Conservation (phyloP, 148 eudicot species). For the Cornus kousa region DNA sequence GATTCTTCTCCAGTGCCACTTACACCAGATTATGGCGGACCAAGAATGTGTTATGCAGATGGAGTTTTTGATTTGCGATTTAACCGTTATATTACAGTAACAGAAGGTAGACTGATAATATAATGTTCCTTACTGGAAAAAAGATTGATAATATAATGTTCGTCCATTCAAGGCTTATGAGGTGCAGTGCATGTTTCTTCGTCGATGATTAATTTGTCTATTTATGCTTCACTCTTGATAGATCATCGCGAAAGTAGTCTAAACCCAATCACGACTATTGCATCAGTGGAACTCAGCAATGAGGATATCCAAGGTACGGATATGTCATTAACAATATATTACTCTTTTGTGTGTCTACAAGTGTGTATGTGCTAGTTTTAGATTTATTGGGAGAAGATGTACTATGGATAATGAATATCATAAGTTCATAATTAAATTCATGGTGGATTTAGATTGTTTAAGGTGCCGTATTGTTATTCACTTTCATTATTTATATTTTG, state of each 20-base stretch:
- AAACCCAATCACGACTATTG: conserved; percentile 66
- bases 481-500: not conserved
- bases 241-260: conserved; percentile 66
- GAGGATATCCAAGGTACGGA: conserved; percentile 48
- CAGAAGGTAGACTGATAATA: conserved; percentile 55
- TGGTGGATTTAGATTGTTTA: not conserved
- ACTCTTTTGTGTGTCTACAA: not conserved
- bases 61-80: conserved; percentile 66
- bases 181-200: not conserved
- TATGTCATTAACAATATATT: not conserved
- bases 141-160: not conserved
- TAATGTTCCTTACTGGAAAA: not conserved
- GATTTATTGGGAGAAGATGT: not conserved
- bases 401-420: not conserved
- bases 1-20: conserved; percentile 55
- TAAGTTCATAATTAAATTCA: not conserved
- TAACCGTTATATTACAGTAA: conserved; percentile 56
- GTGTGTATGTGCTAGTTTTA: not conserved
- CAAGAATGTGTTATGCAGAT: conserved; percentile 67
- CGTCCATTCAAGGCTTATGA: not conserved
- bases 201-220: not conserved
- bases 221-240: conserved; percentile 21
- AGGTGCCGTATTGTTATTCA: not conserved
- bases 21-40: conserved; percentile 77
- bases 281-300: conserved; percentile 40